Percentiles rank a stretch among this genome's conserved stretches.
These are phyloP conservation scores for Calonectria honghensis DNA, from an alignment of 2,329 filamentous ascomycete species.

Conservation along the genomic window DNA sequence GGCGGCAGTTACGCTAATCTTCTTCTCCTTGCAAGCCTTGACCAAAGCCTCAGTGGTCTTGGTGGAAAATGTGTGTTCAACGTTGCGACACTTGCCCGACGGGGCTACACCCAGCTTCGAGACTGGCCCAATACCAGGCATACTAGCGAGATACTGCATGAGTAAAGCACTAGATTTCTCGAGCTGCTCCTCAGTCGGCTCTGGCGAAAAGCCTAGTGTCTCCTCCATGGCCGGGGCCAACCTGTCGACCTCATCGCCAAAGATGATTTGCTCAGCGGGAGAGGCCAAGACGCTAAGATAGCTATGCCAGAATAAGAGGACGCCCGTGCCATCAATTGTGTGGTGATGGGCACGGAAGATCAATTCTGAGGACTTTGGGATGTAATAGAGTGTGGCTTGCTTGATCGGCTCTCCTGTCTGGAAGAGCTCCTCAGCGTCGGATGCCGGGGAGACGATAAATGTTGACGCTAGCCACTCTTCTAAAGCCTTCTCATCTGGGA, in stretches of 20 bases:
- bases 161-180: slow-evolving; percentile 1
- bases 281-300: slow-evolving; percentile 45
- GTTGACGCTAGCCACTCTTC: slow-evolving; percentile 43
- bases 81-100: slow-evolving; percentile 32
- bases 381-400: slow-evolving; percentile 38
- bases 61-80: slow-evolving; percentile 27
- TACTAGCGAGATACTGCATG: neutral
- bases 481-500: slow-evolving; percentile 48
- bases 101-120: slow-evolving; percentile 15
- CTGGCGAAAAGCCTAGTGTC: slow-evolving; percentile 16
- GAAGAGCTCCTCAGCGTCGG: slow-evolving; percentile 33
- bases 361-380: slow-evolving; percentile 41
- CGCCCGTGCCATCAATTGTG: slow-evolving; percentile 50
- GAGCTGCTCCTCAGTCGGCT: slow-evolving; percentile 2
- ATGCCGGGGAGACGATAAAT: slow-evolving; percentile 34
- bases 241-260: slow-evolving; percentile 35
- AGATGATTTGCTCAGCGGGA: slow-evolving; percentile 25
- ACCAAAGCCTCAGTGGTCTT: slow-evolving; percentile 23
- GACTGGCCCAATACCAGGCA: slow-evolving; percentile 12
- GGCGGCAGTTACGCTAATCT: slow-evolving; percentile 10
- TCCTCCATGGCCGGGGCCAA: slow-evolving; percentile 38
- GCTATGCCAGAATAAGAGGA: slow-evolving; percentile 50
- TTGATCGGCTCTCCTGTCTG: slow-evolving; percentile 34
- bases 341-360: slow-evolving; percentile 52
- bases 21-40: slow-evolving; percentile 21